Base-by-base conservation (phyloP, 2,329 filamentous ascomycete species). In the Aspergillus tubingensis region DNA sequence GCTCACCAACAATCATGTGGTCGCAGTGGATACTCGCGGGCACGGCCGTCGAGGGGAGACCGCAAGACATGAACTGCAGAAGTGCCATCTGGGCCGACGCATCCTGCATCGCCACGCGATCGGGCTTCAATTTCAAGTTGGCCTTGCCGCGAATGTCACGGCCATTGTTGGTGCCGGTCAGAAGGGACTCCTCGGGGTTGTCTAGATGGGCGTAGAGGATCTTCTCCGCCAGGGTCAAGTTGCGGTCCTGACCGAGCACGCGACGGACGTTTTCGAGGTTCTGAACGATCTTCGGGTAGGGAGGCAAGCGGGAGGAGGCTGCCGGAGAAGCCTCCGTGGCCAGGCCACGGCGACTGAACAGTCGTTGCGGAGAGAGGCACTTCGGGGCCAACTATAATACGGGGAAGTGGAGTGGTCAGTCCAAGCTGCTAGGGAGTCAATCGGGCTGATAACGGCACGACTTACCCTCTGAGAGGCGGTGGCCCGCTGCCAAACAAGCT, bases 91-190 rank as follows among this genome's bases (percentile, higher is more conserved):
- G 95, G 5, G 95, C 95, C 30, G 92, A 96, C 13, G 95, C 95
- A 82, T 99, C 95, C 80, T 99, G 95, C 95, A 99, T 99, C 66
- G 96, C 96, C 68, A 98, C 95, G 56, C 95, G 87, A 77, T 99
- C 95, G 21, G 95, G 95, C 79, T 96, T 96, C 77, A 99, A 89
- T 82, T 96, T 96, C 79, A 99, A 84, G 75, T 96, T 98, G 54
- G 92, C 93, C 73, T 88, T 88, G 67, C 94, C 94, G 44, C 95
- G 88, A 63, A 99, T 89, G 71, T 89, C 85, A 54, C 86, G 86
- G 67, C 93, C 94, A 84, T 93, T 91, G 77, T 91, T 85, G 53
- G 93, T 97, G 72, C 88, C 87, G 56, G 86, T 87, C 62, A 96
- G 83, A 56, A 99, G 86, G 39, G 92, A 93, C 76, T 96, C 92